Evolutionary conservation across 2,329 filamentous ascomycete species (phyloP), one percentile per base, ranked within the genome.

Genomic region (Cercospora nicotianae): DNA sequence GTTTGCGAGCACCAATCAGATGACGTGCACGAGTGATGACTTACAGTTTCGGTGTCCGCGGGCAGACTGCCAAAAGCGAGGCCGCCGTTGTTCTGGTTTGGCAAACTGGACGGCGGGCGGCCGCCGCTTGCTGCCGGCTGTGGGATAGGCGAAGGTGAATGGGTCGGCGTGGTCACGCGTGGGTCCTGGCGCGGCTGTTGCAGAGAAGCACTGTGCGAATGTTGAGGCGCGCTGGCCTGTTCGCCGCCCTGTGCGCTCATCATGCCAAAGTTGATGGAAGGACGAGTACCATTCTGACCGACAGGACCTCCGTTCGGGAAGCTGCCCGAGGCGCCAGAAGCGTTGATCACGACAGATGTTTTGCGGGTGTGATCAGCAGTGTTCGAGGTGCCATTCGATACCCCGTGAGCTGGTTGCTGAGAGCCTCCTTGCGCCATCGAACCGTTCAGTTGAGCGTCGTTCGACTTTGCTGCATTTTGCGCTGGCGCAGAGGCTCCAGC

Each of bases 121-220:
- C 89, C 92, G 74, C 93, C 93, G 76, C 93, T 71, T 53, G 90
- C 91, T 64, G 90, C 88, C 62, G 93, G 92, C 80, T 94, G 92
- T 33, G 95, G 94, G 74, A 98, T 98, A 4, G 95, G 95, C 51
- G 92, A 94, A 3, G 95, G 95, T 57, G 94, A 97, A 73, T 91
- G 90, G 60, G 91, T 89, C 5, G 95, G 95, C 57, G 94, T 96
- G 59, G 89, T 89, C 62, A 94, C 87, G 75, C 91, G 88, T 70
- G 91, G 90, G 77, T 91, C 89, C 67, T 81, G 83, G 64, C 63
- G 69, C 64, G 83, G 86, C 76, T 80, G 85, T 80, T 77, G 88
- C 67, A 86, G 80, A 60, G 80, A 83, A 59, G 83, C 81, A 67
- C 89, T 80, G 87, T 92, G 80, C 83, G 84, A 73, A 87, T 90